Evolutionary conservation across 2,329 filamentous ascomycete species (phyloP), one percentile per base, ranked within the genome.

Genomic region (Sporothrix pseudoabietina): DNA sequence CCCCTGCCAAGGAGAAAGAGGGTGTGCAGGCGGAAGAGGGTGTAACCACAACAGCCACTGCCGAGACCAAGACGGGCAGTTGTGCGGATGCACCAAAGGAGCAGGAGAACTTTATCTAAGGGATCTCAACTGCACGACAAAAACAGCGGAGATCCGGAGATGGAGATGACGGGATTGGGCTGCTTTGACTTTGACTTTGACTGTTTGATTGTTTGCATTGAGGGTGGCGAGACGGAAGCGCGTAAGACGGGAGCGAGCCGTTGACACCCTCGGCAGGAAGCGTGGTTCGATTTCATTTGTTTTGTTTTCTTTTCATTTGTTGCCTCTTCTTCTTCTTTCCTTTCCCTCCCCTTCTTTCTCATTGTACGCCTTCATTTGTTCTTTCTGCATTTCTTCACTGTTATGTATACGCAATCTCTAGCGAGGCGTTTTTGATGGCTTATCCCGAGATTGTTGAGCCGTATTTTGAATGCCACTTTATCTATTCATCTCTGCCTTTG

Each of bases 371-470:
- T 52, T 55, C 30, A 41, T 47, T 49, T 68, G 10, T 55, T 65
- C 63, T 26, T 26, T 26, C 26, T 26, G 1, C 8, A 26, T 57
- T 32, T 55, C 16, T 14, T 41, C 30, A 26, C 26, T 26, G 26
- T 26, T 26, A 61, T 61, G 32, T 47, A 35, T 32, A 14, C 47
- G 12, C 19, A 49, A 41, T 9, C 16, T 49, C 5, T 65, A 61
- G 69, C 69, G 68, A 70, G 68, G 68, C 68, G 68, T 49, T 49
- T 61, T 71, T 41, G 32, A 59, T 61, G 35, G 35, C 41, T 57
- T 70, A 35, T 26, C 35, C 49, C 22, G 14, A 70, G 49, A 70
- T 70, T 70, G 68, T 61, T 57, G 68, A 49, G 55, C 69, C 52
- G n/a, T 63, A 19, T 26, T 35, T 63, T 71, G 16, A 26, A 35